phyloP scores from a whole-genome alignment of 1,139 yeast species.

The Geotrichum armillariae region DNA sequence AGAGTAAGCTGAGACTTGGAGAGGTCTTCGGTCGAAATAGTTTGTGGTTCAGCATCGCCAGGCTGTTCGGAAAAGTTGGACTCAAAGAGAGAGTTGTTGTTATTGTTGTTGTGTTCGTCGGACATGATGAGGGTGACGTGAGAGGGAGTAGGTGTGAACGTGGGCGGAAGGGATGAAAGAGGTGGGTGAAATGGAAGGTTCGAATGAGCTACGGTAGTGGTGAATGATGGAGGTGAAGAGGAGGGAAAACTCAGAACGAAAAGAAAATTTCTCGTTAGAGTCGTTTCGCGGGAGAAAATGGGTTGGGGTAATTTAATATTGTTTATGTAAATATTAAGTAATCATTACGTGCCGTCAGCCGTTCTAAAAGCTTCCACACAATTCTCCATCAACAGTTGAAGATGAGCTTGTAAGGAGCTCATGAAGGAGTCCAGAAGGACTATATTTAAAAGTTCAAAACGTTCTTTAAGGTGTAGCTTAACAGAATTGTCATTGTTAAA shows the following conservation, averaged over 20 bases:
- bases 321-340: too few relatives aligned
- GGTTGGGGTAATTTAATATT: too few relatives aligned
- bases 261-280: background rate
- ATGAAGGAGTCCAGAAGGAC: background rate
- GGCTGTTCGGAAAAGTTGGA: constrained; percentile 22
- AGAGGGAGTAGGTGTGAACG: background rate
- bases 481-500: constrained; percentile 55
- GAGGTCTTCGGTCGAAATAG: constrained; percentile 20
- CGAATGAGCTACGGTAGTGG: background rate
- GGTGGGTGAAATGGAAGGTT: background rate
- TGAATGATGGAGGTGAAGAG: constrained; percentile 1
- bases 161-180: constrained; percentile 3
- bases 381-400: too few relatives aligned
- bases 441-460: constrained; percentile 26
- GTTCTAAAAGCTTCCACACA: too few relatives aligned
- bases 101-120: constrained; percentile 14
- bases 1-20: constrained; percentile 31
- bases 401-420: too few relatives aligned
- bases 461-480: constrained; percentile 42
- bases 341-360: too few relatives aligned
- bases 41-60: constrained; percentile 3
- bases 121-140: constrained; percentile 14
- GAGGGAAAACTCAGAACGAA: constrained; percentile 6
- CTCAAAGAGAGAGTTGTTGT: constrained; percentile 21
- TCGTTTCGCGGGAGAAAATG: too few relatives aligned